Evolutionary conservation across 208 protist genomes (phyloP).

Genomic region (Wallacemonas sp.): DNA sequence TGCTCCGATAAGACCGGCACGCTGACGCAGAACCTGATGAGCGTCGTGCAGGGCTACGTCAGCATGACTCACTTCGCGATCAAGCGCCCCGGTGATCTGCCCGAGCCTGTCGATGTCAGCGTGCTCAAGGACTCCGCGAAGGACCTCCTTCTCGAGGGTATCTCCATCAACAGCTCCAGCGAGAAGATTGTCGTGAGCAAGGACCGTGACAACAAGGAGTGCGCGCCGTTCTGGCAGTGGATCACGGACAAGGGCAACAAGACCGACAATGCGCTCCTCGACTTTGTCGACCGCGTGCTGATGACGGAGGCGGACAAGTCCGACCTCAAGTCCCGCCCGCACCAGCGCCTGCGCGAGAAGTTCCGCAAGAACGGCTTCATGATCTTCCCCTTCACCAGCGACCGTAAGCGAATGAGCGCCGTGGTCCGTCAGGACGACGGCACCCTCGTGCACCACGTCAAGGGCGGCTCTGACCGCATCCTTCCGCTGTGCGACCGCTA

Average conservation of each 20-base stretch:
- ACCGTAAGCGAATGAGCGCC: slow-evolving; percentile 89
- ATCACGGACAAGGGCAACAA: slow-evolving; percentile 79
- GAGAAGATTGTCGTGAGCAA: slow-evolving; percentile 57
- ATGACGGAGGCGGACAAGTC: slow-evolving; percentile 25
- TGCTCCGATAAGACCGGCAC: slow-evolving; percentile 99
- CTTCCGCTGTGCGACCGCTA: slow-evolving; percentile 75
- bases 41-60: slow-evolving; percentile 90
- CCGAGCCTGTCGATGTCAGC: slow-evolving; percentile 33
- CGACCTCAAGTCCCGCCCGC: slow-evolving; percentile 45
- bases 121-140: slow-evolving; percentile 15
- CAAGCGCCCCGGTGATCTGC: slow-evolving; percentile 56
- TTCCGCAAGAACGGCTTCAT: slow-evolving; percentile 45
- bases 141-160: slow-evolving; percentile 39
- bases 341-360: slow-evolving; percentile 54
- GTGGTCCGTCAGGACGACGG: slow-evolving; percentile 53
- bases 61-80: slow-evolving; percentile 54
- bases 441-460: slow-evolving; percentile 71
- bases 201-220: slow-evolving; percentile 36
- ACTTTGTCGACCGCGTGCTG: slow-evolving; percentile 68
- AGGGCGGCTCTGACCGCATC: slow-evolving; percentile 93
- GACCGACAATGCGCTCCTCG: slow-evolving; percentile 85
- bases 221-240: slow-evolving; percentile 64
- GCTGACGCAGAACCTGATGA: slow-evolving; percentile 98
- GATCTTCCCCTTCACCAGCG: slow-evolving; percentile 86
- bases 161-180: slow-evolving; percentile 81